Conservation (phyloP, 352 stramenopile genomes). For the Phytophthora sp. region DNA sequence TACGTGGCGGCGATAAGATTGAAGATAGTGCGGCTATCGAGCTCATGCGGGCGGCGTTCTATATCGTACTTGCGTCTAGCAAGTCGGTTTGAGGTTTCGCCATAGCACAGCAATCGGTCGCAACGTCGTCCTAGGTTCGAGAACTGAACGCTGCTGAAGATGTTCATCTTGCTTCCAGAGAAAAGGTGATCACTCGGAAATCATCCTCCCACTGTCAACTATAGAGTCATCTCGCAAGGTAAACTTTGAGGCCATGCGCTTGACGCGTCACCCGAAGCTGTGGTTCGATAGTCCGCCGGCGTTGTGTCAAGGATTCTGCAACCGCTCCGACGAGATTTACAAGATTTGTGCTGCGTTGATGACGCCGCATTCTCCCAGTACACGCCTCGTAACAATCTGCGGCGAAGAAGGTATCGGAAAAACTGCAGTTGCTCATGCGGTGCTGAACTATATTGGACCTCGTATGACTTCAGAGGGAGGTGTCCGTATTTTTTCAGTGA, state of each 20-base stretch:
- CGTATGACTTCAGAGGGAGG: slow-evolving; percentile 71
- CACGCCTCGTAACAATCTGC: slow-evolving; percentile 77
- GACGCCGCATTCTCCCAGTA: slow-evolving; percentile 78
- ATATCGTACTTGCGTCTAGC: slow-evolving; percentile 73
- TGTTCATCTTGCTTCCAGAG: slow-evolving; percentile 81
- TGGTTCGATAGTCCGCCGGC: slow-evolving; percentile 84
- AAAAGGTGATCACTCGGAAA: slow-evolving; percentile 77
- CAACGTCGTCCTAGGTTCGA: slow-evolving; percentile 79
- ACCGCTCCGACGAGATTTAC: slow-evolving; percentile 81
- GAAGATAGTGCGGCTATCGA: slow-evolving; percentile 87
- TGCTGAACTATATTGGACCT: slow-evolving; percentile 78
- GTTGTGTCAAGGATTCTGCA: slow-evolving; percentile 84
- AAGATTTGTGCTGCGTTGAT: slow-evolving; percentile 82
- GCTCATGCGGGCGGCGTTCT: slow-evolving; percentile 87
- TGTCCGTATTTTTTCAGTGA: slow-evolving; percentile 72
- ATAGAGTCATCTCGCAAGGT: slow-evolving; percentile 47
- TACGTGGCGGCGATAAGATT: slow-evolving; percentile 87
- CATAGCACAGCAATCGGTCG: slow-evolving; percentile 78
- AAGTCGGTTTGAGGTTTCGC: slow-evolving; percentile 75
- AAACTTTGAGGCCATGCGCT: slow-evolving; percentile 55
- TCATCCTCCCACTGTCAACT: slow-evolving; percentile 77
- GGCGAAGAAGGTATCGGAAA: slow-evolving; percentile 83
- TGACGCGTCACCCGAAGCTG: slow-evolving; percentile 71
- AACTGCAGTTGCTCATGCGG: slow-evolving; percentile 72
- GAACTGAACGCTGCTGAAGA: slow-evolving; percentile 70